Percentiles rank a stretch among this genome's conserved stretches.
Conservation (phyloP, 176 grass and related monocot genomes). For the Rhynchospora pubera region DNA sequence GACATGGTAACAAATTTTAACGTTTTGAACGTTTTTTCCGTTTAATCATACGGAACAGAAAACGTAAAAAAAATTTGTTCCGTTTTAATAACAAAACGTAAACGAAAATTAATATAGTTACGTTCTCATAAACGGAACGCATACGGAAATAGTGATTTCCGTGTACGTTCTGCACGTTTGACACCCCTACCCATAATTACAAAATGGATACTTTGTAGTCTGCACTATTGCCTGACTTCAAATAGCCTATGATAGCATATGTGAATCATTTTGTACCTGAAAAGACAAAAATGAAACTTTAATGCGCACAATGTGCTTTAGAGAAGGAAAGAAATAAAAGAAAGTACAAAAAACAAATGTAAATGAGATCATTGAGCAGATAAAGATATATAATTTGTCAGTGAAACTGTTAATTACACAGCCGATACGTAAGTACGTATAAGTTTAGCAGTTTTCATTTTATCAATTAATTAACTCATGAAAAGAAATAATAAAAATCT, state of each 20-base stretch:
- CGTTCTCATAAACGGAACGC: too few species aligned
- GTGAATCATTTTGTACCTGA: conserved; percentile 2
- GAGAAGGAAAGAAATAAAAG: background rate
- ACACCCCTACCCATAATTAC: too few species aligned
- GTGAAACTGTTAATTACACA: background rate
- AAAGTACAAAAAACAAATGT: background rate
- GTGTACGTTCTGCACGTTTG: too few species aligned
- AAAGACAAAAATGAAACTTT: conserved; percentile 4
- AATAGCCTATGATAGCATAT: conserved; percentile 9
- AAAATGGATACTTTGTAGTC: background rate
- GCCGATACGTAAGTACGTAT: background rate
- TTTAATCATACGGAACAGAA: too few species aligned
- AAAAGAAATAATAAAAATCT: too few species aligned
- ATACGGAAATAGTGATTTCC: too few species aligned
- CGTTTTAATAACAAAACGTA: too few species aligned
- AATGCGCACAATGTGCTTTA: background rate
- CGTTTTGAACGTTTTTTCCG: too few species aligned
- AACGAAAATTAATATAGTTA: too few species aligned
- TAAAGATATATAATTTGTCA: background rate
- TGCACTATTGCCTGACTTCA: background rate
- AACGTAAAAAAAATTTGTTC: too few species aligned
- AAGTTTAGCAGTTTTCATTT: background rate
- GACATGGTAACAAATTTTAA: too few species aligned
- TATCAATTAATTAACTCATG: too few species aligned
- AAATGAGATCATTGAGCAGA: background rate